Percentiles rank a stretch among this genome's conserved stretches.
These are phyloP conservation scores for Candolleomyces efflorescens DNA, from an alignment of 768 basidiomycete genomes.

Conservation along the genomic window DNA sequence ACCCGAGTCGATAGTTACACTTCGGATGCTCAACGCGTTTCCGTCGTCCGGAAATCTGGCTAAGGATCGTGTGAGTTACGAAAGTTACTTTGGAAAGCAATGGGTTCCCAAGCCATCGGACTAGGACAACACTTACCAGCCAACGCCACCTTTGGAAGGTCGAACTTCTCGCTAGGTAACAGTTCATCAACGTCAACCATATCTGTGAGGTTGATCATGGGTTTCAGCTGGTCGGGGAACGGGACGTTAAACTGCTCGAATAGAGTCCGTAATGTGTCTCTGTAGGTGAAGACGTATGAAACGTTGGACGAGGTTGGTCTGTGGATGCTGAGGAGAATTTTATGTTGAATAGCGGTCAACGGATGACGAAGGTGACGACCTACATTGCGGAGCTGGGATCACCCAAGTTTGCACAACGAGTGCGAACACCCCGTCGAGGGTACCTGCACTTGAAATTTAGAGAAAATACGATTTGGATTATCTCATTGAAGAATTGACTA, in stretches of 20 bases:
- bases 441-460: slow-evolving; percentile 17
- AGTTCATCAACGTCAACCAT: neutral
- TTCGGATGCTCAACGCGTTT: no score
- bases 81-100: no score
- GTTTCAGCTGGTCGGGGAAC: slow-evolving; percentile 16
- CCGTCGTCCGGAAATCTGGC: no score
- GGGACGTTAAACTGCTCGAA: slow-evolving; percentile 29
- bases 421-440: slow-evolving; percentile 37
- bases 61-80: no score
- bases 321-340: slow-evolving; percentile 7
- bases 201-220: neutral
- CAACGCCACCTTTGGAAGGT: neutral
- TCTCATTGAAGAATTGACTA: no score
- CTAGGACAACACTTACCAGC: neutral
- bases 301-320: neutral
- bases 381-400: slow-evolving; percentile 27
- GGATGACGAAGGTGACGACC: slow-evolving; percentile 5
- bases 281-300: slow-evolving; percentile 32
- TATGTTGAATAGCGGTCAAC: neutral
- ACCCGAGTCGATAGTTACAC: slow-evolving; percentile 14
- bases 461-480: no score
- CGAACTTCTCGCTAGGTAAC: neutral
- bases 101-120: no score
- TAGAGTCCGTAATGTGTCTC: slow-evolving; percentile 24
- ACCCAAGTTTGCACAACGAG: slow-evolving; percentile 30